Percentiles rank a stretch among this genome's conserved stretches.
phyloP scores from a whole-genome alignment of 495 filamentous ascomycete genomes.

The Delitschia confertaspora region DNA sequence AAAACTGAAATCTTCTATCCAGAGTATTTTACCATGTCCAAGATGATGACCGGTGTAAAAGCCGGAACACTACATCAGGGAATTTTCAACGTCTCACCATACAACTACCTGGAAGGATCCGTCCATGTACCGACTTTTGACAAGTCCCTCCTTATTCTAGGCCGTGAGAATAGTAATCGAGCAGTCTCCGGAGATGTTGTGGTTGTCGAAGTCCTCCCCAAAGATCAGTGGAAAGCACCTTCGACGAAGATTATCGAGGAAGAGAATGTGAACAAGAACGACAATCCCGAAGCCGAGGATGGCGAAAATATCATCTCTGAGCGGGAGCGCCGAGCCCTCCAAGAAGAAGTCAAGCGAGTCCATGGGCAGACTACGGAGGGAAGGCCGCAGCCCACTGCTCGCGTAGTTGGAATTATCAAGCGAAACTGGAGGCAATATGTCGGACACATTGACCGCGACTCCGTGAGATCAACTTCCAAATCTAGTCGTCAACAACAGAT shows the following conservation, averaged over 20 bases:
- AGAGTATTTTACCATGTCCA: constrained; percentile 75
- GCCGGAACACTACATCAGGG: constrained; percentile 84
- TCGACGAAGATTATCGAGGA: constrained; percentile 94
- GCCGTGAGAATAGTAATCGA: constrained; percentile 94
- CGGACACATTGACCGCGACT: constrained; percentile 82
- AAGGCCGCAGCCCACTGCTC: constrained; percentile 79
- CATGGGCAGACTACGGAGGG: constrained; percentile 74
- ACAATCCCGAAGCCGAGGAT: constrained; percentile 78
- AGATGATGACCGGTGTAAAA: constrained; percentile 86
- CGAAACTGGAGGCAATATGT: constrained; percentile 98
- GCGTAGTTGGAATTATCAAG: constrained; percentile 85
- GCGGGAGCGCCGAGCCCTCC: constrained; percentile 72
- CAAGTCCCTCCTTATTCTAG: constrained; percentile 75
- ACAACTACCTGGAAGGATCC: constrained; percentile 92
- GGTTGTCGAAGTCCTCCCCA: constrained; percentile 83
- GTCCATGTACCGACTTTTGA: constrained; percentile 85
- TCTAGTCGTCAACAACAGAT: constrained; percentile 78
- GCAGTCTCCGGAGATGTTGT: constrained; percentile 84
- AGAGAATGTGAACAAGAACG: constrained; percentile 82
- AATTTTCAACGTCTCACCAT: constrained; percentile 89
- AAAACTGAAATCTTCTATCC: constrained; percentile 67
- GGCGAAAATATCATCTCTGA: constrained; percentile 68
- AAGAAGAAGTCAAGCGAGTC: constrained; percentile 80
- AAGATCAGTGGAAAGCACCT: constrained; percentile 92
- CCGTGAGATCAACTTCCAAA: constrained; percentile 58